These are phyloP conservation scores for Saturnispora halmiae DNA, from an alignment of 805 yeast species.

Conservation along the genomic window DNA sequence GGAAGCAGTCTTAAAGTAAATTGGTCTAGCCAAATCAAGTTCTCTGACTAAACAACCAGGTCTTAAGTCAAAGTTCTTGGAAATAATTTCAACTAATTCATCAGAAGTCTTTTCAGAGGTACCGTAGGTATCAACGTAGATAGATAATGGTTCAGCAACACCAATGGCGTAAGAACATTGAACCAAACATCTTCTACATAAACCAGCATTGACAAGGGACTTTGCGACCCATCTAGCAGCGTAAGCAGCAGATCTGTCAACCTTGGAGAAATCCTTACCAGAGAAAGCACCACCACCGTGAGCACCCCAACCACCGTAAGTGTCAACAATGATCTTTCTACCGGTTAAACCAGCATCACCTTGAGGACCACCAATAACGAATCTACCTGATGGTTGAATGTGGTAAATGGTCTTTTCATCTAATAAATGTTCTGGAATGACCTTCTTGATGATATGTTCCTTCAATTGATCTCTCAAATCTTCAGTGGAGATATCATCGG, in stretches of 20 bases:
- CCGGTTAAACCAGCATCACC: slow-evolving; percentile 99
- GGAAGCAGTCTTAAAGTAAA: slow-evolving; percentile 97
- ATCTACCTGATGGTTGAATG: slow-evolving; percentile 99
- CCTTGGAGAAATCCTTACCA: slow-evolving; percentile 99
- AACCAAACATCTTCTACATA: slow-evolving; percentile 94
- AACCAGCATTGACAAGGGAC: slow-evolving; percentile 88
- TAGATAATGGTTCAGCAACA: slow-evolving; percentile 98
- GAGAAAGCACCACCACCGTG: slow-evolving; percentile 99
- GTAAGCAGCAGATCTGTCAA: slow-evolving; percentile 99
- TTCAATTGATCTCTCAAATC: slow-evolving; percentile 74
- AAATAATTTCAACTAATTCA: slow-evolving; percentile 85
- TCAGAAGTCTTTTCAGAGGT: slow-evolving; percentile 84
- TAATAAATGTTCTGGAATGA: slow-evolving; percentile 80
- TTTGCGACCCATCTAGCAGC: slow-evolving; percentile 99
- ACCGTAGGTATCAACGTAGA: slow-evolving; percentile 97
- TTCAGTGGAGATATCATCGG: slow-evolving; percentile 90
- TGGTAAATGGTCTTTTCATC: slow-evolving; percentile 95
- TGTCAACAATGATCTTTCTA: slow-evolving; percentile 98
- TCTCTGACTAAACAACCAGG: slow-evolving; percentile 98
- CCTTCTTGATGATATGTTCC: slow-evolving; percentile 80
- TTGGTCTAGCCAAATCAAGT: slow-evolving; percentile 97
- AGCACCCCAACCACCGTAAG: slow-evolving; percentile 99
- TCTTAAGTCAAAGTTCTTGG: slow-evolving; percentile 94
- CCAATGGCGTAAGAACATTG: slow-evolving; percentile 99
- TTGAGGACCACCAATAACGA: slow-evolving; percentile 99